These are phyloP conservation scores for Punica granatum DNA, from an alignment of 345 rosid genomes.

Conservation along the genomic window DNA sequence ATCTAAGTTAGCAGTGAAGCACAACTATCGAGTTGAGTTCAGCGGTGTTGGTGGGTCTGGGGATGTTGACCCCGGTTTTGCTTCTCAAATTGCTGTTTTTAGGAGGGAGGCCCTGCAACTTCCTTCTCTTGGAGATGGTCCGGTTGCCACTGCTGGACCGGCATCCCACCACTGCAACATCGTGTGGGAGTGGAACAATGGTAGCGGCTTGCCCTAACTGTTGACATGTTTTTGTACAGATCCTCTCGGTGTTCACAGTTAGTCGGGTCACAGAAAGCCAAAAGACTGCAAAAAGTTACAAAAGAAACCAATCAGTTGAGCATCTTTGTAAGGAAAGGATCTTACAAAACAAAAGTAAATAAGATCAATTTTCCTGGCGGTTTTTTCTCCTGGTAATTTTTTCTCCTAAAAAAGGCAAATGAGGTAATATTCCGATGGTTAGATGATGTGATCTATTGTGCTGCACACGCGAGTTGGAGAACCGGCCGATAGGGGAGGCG, in stretches of 20 bases:
- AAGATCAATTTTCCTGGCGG: too few relatives aligned
- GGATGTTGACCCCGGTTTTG: conserved; percentile 69
- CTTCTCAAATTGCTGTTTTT: conserved; percentile 87
- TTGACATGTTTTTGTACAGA: background rate
- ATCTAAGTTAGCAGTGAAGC: conserved; percentile 38
- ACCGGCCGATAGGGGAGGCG: too few relatives aligned
- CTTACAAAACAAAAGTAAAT: background rate
- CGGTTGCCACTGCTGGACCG: background rate
- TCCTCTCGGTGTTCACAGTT: background rate
- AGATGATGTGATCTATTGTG: too few relatives aligned
- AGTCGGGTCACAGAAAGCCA: background rate
- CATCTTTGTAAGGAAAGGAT: background rate
- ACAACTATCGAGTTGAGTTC: conserved; percentile 67
- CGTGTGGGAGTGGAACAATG: conserved; percentile 75
- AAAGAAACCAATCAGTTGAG: too few relatives aligned
- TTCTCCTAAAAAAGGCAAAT: too few relatives aligned
- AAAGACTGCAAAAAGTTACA: too few relatives aligned
- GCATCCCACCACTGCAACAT: conserved; percentile 29
- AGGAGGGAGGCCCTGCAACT: conserved; percentile 11
- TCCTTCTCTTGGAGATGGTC: background rate
- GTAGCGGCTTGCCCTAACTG: background rate
- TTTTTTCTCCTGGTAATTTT: too few relatives aligned
- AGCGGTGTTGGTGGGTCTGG: conserved; percentile 88
- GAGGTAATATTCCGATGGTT: too few relatives aligned
- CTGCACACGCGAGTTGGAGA: too few relatives aligned